Percentiles rank a stretch among this genome's conserved stretches.
These are phyloP conservation scores for Sporothrix protearum DNA, from an alignment of 2,329 filamentous ascomycete species.

Conservation along the genomic window DNA sequence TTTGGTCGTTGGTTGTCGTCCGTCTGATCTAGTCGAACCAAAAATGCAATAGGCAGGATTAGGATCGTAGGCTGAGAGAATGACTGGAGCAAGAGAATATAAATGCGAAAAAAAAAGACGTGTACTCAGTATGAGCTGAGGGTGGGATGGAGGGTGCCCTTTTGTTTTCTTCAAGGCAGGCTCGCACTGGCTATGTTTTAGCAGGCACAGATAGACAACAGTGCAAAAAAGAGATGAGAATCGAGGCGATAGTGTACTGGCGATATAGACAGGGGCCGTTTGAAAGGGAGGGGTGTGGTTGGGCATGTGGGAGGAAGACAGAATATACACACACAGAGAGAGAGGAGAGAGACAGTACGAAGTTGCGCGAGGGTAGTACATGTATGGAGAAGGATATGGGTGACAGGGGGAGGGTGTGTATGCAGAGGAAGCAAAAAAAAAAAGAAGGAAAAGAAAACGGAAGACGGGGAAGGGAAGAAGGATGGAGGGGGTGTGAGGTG, in stretches of 20 bases:
- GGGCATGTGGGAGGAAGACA: background rate
- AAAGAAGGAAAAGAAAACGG: slow-evolving; percentile 10
- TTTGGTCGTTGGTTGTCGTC: background rate
- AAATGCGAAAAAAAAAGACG: background rate
- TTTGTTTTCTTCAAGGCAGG: background rate
- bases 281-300: background rate
- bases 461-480: background rate
- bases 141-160: slow-evolving; percentile 4
- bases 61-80: slow-evolving; percentile 1
- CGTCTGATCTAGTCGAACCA: slow-evolving; percentile 2
- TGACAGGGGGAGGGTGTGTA: background rate
- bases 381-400: background rate
- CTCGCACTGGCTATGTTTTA: background rate
- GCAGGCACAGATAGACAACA: background rate
- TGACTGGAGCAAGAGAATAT: background rate
- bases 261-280: slow-evolving; percentile 20
- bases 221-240: background rate
- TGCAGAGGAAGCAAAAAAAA: background rate
- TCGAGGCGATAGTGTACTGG: slow-evolving; percentile 18
- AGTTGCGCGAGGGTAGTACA: slow-evolving; percentile 1
- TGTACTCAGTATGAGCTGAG: background rate
- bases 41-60: background rate
- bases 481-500: slow-evolving; percentile 11
- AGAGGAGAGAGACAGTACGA: slow-evolving; percentile 6
- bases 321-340: background rate